These are phyloP conservation scores for Rhodofomes roseus DNA, from an alignment of 1,284 basidiomycete genomes.

Conservation along the genomic window DNA sequence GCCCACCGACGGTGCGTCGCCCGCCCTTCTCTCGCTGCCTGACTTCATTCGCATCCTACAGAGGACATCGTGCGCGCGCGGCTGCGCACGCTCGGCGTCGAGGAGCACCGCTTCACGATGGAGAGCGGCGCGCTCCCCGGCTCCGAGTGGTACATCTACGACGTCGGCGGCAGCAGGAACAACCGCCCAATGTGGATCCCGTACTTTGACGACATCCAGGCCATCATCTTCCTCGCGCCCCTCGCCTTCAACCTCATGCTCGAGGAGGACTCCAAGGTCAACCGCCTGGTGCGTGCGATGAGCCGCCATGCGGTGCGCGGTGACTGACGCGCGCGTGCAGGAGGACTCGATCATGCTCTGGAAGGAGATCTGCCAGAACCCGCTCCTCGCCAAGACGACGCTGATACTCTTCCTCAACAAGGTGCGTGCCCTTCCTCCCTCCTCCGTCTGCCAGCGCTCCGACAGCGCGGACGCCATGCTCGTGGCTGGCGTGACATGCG, in stretches of 20 bases:
- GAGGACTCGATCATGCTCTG: constrained; percentile 59
- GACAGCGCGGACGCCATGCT: background rate
- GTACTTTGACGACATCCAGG: constrained; percentile 53
- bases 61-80: constrained; percentile 63
- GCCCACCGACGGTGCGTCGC: constrained; percentile 41
- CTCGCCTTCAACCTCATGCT: constrained; percentile 58
- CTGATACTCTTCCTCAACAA: constrained; percentile 69
- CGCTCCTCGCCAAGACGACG: constrained; percentile 49
- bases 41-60: constrained; percentile 6
- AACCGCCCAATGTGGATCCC: constrained; percentile 65
- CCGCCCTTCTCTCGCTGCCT: background rate
- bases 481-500: background rate
- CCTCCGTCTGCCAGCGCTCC: background rate
- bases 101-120: constrained; percentile 59
- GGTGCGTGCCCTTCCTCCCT: constrained; percentile 27
- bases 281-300: constrained; percentile 44
- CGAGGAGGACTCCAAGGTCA: constrained; percentile 56
- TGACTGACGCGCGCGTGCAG: constrained; percentile 9
- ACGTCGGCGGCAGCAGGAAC: constrained; percentile 60
- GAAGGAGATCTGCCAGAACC: constrained; percentile 54
- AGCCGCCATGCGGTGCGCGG: background rate
- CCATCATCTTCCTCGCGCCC: constrained; percentile 50
- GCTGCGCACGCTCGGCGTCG: constrained; percentile 57
- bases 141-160: constrained; percentile 63
- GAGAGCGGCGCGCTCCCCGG: constrained; percentile 37